Evolutionary conservation across 352 stramenopile genomes (phyloP), one percentile per base, ranked within the genome.

Genomic region (Saprolegnia diclina): DNA sequence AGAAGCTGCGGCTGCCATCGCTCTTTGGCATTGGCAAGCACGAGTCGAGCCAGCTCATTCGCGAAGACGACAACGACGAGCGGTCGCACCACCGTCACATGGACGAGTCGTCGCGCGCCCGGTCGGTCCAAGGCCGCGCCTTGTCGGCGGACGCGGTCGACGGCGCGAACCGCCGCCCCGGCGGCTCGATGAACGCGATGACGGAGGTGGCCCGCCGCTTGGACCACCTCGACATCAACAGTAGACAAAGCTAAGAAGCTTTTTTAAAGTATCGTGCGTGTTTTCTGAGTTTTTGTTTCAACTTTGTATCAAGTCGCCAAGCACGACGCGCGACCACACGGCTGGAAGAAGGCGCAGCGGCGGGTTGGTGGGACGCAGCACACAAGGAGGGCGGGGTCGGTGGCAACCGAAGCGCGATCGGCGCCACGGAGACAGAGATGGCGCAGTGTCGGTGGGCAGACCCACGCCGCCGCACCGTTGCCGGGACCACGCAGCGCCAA

Each of bases 1-100:
- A 94, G 80, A 94, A 94, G 76, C 91, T 94, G 32, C 84, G 86
- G 0, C 65, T 94, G 65, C 84, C 86, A 56, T 85, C 91, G 67
- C 92, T 94, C 66, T 94, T 94, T 59, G 72, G 74, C 37, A 77
- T 69, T 44, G 63, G 63, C 48, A 69, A 69, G 24, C 22, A 69
- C 38, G 29, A 57, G 16, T 21, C 24, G 11, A 26, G 13, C 52
- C 52, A 59, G 24, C 24, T 59, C 24, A 59, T 59, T 9, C 52
- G 52, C 16, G 52, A 59, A 11, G 42, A 69, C 24, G 42, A 69
- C 14, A 7, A 61, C 45, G 29, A 69, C 29, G 63, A 69, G 18
- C 57, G 38, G 11, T 45, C 57, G 26, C 21, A 66, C 24, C 32
- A n/a, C 50, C n/a, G 11, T 45, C 59, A 57, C 40, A 22, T 61